Evolutionary conservation across 495 filamentous ascomycete species (phyloP), one percentile per base, ranked within the genome.

Genomic region (Talaromyces stipitatus): DNA sequence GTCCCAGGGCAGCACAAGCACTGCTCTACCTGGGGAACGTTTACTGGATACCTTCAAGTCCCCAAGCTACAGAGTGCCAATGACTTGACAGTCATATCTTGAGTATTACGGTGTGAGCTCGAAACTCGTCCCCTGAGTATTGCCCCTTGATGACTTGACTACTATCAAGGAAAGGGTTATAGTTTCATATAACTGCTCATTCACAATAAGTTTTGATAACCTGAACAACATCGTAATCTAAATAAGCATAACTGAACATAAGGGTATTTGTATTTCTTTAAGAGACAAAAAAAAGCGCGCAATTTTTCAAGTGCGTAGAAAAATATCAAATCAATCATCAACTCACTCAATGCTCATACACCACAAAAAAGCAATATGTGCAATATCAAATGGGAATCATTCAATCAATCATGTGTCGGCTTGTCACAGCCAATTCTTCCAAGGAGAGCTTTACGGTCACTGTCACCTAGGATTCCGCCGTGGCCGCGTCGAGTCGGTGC

Each of bases 351-450:
- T 47, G 43, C 43, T 47, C 43, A 47, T 47, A 47, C 43, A 26
- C 43, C 22, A 47, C 43, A 47, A n/a, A 47, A 24, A 14, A 51
- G 46, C 52, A 30, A 51, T 54, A 41, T 46, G 22, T 28, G 29
- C 24, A 41, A 22, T 48, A 38, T 58, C 33, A 66, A 75, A 14
- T 54, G 28, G 51, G 18, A 52, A 52, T 20, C 26, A 51, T 36
- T 36, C 32, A 36, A n/a, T 36, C 32, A 30, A 51, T 20, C 51
- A n/a, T 54, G 51, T 20, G 72, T 73, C 22, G 74, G 72, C 62
- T 88, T 89, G 67, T 90, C 86, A 66, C 86, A 90, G 52, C 86
- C 86, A 61, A 90, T 90, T 30, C 86, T 73, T 24, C 85, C 85
- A 28, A 90, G 72, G 54, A 90, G 71, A 63, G 87, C 86, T 70